phyloP scores from a whole-genome alignment of 106 monocot species.

The Allium cepa region DNA sequence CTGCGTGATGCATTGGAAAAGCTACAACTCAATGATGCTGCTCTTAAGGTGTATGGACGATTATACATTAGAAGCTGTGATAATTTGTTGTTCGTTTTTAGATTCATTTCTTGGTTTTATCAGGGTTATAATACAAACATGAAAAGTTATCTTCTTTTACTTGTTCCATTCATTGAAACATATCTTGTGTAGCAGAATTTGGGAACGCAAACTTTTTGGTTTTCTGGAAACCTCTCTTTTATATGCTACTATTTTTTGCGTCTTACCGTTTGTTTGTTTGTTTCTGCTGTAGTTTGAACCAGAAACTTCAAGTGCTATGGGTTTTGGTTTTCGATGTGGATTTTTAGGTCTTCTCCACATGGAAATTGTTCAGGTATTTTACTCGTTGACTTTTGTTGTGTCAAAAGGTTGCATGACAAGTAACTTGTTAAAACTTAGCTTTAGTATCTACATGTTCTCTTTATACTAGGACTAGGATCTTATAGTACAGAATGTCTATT shows the following conservation, averaged over 20 bases:
- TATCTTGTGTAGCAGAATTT: too few relatives aligned
- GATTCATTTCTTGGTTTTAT: too few relatives aligned
- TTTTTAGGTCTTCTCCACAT: constrained; percentile 96
- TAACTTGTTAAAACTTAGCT: too few relatives aligned
- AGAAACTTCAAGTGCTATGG: constrained; percentile 95
- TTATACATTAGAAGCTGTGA: too few relatives aligned
- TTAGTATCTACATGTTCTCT: too few relatives aligned
- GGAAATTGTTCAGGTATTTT: constrained; percentile 96
- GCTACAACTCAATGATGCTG: constrained; percentile 96
- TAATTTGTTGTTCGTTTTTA: neutral
- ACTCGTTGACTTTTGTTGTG: too few relatives aligned
- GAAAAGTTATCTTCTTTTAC: too few relatives aligned
- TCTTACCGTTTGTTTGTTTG: neutral
- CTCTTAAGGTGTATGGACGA: constrained; percentile 44
- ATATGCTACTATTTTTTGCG: neutral
- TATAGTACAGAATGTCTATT: constrained; percentile 5
- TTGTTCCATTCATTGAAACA: too few relatives aligned
- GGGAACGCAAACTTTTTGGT: too few relatives aligned
- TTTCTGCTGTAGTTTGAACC: constrained; percentile 76
- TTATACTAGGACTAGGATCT: neutral
- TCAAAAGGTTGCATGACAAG: too few relatives aligned
- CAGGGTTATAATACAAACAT: too few relatives aligned
- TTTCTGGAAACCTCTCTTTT: neutral
- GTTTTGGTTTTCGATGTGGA: constrained; percentile 98
- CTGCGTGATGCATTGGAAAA: constrained; percentile 95